A percentile compares a stretch with the other conserved stretches of the same genome.
Evolutionary conservation across 208 protist species (phyloP).

Genomic region (Blastocrithidia nonstop): DNA sequence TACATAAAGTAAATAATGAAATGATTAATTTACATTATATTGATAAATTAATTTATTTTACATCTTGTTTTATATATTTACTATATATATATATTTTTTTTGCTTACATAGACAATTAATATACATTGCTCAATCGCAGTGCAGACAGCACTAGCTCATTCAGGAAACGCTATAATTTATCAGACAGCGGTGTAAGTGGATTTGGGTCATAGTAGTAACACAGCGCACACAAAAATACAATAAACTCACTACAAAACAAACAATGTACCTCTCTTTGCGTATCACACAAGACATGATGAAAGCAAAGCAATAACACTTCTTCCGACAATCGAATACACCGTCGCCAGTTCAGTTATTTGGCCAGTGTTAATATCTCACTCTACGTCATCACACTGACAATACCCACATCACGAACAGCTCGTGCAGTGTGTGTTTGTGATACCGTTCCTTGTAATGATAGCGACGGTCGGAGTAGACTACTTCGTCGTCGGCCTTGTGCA

Average conservation of each 20-base stretch:
- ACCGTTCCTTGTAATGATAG: too few species aligned
- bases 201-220: conserved; percentile 19
- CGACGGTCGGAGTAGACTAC: too few species aligned
- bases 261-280: conserved; percentile 18
- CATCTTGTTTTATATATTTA: too few species aligned
- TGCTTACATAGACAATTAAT: too few species aligned
- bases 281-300: conserved; percentile 21
- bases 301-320: conserved; percentile 16
- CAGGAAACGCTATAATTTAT: conserved; percentile 38
- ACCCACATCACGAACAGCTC: conserved; percentile 20
- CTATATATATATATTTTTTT: too few species aligned
- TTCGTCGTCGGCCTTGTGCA: too few species aligned
- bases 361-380: conserved; percentile 17
- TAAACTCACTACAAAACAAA: conserved; percentile 57
- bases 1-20: too few species aligned
- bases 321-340: conserved; percentile 4
- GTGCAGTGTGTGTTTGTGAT: too few species aligned
- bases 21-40: too few species aligned
- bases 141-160: conserved; percentile 18
- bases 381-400: conserved; percentile 48
- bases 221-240: conserved; percentile 45
- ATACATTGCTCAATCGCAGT: too few species aligned
- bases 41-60: too few species aligned
- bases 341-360: conserved; percentile 33
- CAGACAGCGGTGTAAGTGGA: conserved; percentile 27